phyloP scores from a whole-genome alignment of 78 protist species.

The Planoprotostelium fungivorum region DNA sequence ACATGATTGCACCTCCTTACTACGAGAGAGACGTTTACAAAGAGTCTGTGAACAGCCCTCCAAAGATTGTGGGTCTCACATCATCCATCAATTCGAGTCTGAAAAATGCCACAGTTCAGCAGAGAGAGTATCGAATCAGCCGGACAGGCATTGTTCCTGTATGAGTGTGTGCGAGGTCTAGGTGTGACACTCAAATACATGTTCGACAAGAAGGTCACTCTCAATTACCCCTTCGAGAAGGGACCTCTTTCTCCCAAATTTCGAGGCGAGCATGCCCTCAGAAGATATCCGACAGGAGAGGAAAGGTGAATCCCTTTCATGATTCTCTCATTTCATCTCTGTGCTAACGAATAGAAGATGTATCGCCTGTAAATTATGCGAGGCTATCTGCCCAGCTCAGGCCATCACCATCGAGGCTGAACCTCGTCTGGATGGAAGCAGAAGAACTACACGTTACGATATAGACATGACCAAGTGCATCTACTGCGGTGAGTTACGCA shows the following conservation, averaged over 20 bases:
- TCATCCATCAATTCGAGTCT: not conserved
- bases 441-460: conserved; percentile 85
- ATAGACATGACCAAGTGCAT: conserved; percentile 94
- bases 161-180: conserved; percentile 56
- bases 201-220: conserved; percentile 62
- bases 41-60: not conserved
- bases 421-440: conserved; percentile 82
- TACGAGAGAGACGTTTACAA: not conserved
- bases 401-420: conserved; percentile 95
- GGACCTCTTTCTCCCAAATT: conserved; percentile 83
- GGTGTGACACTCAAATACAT: conserved; percentile 56
- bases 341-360: conserved; percentile 65
- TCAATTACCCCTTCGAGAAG: conserved; percentile 89
- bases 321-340: not conserved
- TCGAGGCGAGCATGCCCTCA: conserved; percentile 93
- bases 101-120: not conserved
- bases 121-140: not conserved
- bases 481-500: conserved; percentile 68
- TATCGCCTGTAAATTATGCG: conserved; percentile 91
- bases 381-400: conserved; percentile 91
- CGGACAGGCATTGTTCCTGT: conserved; percentile 14
- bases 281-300: conserved; percentile 80
- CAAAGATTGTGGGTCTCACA: not conserved
- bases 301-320: conserved; percentile 30
- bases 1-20: not conserved